Conservation (phyloP, 257 asterid genomes). For the Solanum pinnatisectum region DNA sequence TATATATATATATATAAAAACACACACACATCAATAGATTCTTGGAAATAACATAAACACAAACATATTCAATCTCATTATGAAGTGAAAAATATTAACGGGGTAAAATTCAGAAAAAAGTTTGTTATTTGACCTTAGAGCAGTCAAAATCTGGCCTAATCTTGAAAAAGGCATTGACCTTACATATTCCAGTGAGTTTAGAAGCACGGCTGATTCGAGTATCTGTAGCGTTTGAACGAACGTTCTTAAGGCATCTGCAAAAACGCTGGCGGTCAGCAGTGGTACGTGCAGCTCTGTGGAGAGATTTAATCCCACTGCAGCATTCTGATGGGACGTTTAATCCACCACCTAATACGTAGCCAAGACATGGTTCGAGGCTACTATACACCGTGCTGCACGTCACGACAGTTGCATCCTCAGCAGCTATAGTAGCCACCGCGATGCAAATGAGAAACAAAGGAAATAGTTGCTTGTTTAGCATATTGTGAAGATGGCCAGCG, state of each 20-base stretch:
- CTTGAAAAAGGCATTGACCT: not conserved
- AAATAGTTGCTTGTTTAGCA: not conserved
- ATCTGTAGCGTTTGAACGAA: not conserved
- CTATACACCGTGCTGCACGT: not conserved
- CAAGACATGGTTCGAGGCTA: not conserved
- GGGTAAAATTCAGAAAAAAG: not conserved
- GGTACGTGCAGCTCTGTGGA: not conserved
- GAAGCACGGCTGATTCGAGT: not conserved
- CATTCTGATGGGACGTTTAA: not conserved
- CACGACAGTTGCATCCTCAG: not conserved
- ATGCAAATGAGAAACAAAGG: not conserved
- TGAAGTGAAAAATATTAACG: too few relatives aligned
- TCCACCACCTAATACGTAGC: not conserved
- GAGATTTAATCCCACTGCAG: conserved; percentile 1
- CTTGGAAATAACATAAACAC: not conserved
- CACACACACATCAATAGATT: not conserved
- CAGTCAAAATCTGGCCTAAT: not conserved
- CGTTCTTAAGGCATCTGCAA: conserved; percentile 1
- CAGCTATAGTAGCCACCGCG: not conserved
- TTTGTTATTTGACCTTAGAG: conserved; percentile 1
- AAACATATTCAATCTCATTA: not conserved
- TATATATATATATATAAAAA: too few relatives aligned
- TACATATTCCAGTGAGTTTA: not conserved
- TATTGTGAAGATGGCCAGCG: not conserved
- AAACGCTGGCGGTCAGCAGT: not conserved